Evolutionary conservation across 2,329 filamentous ascomycete species (phyloP).

Genomic region (Aspergillus alliaceus): DNA sequence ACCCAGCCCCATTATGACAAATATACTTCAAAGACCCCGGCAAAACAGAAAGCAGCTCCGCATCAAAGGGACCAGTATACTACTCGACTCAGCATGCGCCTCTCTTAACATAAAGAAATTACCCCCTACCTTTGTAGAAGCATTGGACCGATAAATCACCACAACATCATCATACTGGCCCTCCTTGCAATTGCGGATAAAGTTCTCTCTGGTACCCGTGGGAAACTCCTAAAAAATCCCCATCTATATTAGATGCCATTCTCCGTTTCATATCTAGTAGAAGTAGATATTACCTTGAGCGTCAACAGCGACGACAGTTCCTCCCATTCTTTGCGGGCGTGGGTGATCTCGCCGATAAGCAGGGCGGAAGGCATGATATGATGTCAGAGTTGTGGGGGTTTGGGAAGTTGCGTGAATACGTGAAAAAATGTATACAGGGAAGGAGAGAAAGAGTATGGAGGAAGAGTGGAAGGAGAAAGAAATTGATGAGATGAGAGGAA

Average conservation of each 20-base stretch:
- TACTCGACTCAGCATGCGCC: slow-evolving; percentile 12
- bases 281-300: slow-evolving; percentile 37
- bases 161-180: slow-evolving; percentile 57
- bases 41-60: slow-evolving; percentile 47
- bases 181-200: slow-evolving; percentile 55
- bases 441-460: neutral
- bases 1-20: slow-evolving; percentile 59
- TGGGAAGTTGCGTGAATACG: neutral
- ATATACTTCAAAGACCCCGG: slow-evolving; percentile 50
- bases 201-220: slow-evolving; percentile 54
- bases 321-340: slow-evolving; percentile 46
- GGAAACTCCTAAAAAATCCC: slow-evolving; percentile 50
- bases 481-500: neutral
- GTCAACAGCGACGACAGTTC: slow-evolving; percentile 40
- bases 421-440: neutral
- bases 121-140: slow-evolving; percentile 49
- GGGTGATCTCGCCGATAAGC: slow-evolving; percentile 46
- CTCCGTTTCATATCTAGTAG: too few relatives aligned
- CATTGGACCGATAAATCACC: slow-evolving; percentile 60
- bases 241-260: neutral
- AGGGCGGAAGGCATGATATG: slow-evolving; percentile 43
- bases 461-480: neutral
- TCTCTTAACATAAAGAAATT: too few relatives aligned
- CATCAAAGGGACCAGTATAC: slow-evolving; percentile 50
- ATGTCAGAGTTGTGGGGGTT: slow-evolving; percentile 19